phyloP scores from a whole-genome alignment of 768 basidiomycete genomes.

The Hygrophoropsis aurantiaca region DNA sequence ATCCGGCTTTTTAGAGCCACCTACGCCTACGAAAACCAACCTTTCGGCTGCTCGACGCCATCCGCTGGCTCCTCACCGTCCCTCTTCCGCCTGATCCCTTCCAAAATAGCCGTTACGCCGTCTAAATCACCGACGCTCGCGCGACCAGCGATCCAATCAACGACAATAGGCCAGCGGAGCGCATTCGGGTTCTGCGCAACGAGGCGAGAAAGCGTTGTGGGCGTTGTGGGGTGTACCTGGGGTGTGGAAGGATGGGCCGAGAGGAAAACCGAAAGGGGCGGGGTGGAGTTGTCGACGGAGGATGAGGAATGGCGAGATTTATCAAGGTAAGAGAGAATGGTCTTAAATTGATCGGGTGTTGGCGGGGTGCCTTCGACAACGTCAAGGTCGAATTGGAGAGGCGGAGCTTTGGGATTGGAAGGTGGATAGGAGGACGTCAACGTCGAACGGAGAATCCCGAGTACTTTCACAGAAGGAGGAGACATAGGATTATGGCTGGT shows the following conservation, averaged over 20 bases:
- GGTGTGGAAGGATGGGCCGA: constrained; percentile 58
- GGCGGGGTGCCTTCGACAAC: constrained; percentile 66
- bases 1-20: no score
- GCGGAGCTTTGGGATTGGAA: constrained; percentile 39
- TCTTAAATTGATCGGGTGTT: constrained; percentile 64
- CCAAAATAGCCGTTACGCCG: constrained; percentile 66
- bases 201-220: constrained; percentile 48
- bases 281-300: constrained; percentile 30
- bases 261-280: constrained; percentile 42
- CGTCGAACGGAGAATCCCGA: constrained; percentile 58
- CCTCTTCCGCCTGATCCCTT: constrained; percentile 59
- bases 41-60: constrained; percentile 46
- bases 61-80: constrained; percentile 59
- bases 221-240: constrained; percentile 38
- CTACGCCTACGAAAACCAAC: constrained; percentile 56
- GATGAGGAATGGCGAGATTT: constrained; percentile 10
- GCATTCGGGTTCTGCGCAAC: constrained; percentile 56
- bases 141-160: constrained; percentile 70
- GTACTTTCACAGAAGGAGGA: constrained; percentile 61
- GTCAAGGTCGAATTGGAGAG: constrained; percentile 70
- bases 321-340: constrained; percentile 60
- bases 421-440: constrained; percentile 64
- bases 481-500: constrained; percentile 65
- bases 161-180: constrained; percentile 79
- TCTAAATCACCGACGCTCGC: constrained; percentile 68